Evolutionary conservation across 805 yeast genomes (phyloP).

Genomic region (Nakazawaea ishiwadae): DNA sequence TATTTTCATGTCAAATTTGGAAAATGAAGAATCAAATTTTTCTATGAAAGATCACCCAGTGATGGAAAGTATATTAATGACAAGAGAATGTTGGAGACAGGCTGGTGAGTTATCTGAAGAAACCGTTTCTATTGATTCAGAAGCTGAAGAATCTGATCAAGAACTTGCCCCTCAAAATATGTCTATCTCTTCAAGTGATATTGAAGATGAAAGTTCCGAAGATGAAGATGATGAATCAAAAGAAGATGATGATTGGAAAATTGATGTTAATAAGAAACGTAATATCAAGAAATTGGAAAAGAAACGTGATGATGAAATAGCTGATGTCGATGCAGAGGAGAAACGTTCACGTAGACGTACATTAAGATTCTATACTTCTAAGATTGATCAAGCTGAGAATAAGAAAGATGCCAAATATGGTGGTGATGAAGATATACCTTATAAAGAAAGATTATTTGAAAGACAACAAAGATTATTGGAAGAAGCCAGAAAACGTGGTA

Average conservation of each 20-base stretch:
- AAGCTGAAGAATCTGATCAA: conserved; percentile 21
- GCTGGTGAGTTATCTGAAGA: conserved; percentile 50
- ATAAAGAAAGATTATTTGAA: conserved; percentile 84
- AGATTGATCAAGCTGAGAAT: conserved; percentile 79
- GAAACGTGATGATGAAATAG: conserved; percentile 59
- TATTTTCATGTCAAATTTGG: conserved; percentile 53
- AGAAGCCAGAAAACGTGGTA: conserved; percentile 85
- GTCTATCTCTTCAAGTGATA: conserved; percentile 19
- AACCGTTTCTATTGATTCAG: conserved; percentile 20
- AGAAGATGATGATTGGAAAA: conserved; percentile 35
- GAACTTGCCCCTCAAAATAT: conserved; percentile 15
- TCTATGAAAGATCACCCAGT: conserved; percentile 83
- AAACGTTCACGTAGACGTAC: conserved; percentile 75
- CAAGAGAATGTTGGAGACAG: conserved; percentile 88
- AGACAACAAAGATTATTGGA: conserved; percentile 83
- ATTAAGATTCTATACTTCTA: conserved; percentile 92
- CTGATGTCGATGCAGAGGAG: conserved; percentile 82
- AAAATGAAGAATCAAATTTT: conserved; percentile 40
- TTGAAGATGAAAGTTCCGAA: conserved; percentile 21
- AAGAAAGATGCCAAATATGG: conserved; percentile 54
- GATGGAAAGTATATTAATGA: conserved; percentile 78
- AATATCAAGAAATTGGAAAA: conserved; percentile 34
- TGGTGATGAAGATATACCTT: conserved; percentile 92
- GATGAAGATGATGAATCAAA: conserved; percentile 13
- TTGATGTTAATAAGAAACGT: conserved; percentile 52